Percentiles rank a stretch among this genome's conserved stretches.
Conservation (phyloP, 148 eudicot genomes). For the Euryodendron excelsum region DNA sequence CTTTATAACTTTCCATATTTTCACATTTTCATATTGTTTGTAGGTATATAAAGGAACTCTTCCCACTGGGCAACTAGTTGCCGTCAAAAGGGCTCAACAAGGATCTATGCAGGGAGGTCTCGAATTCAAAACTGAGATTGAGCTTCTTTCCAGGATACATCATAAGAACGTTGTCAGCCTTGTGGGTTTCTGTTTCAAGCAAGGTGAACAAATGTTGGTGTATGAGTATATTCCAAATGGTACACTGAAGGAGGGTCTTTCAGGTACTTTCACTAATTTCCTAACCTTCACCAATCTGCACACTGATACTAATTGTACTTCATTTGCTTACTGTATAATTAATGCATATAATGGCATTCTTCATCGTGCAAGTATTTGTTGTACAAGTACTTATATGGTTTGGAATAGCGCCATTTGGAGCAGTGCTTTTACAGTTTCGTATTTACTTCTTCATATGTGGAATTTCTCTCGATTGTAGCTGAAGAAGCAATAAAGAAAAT, state of each 20-base stretch:
- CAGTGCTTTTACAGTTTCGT: no score
- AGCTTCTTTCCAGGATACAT: constrained; percentile 90
- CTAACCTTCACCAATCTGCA: not conserved
- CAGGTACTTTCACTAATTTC: constrained; percentile 39
- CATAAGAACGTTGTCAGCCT: constrained; percentile 87
- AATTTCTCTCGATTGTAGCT: not conserved
- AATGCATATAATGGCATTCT: not conserved
- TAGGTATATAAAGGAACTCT: constrained; percentile 80
- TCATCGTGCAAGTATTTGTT: not conserved
- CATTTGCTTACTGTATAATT: not conserved
- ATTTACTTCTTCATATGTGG: no score
- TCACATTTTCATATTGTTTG: not conserved
- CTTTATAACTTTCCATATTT: not conserved
- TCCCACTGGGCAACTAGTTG: constrained; percentile 54
- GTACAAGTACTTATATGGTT: no score
- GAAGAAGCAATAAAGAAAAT: not conserved
- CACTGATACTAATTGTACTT: not conserved
- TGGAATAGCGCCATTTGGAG: no score
- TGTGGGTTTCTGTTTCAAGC: constrained; percentile 77
- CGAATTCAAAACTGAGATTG: constrained; percentile 88
- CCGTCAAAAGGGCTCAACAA: constrained; percentile 71
- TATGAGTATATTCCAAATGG: constrained; percentile 86
- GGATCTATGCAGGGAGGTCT: constrained; percentile 78
- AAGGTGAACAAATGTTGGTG: constrained; percentile 77
- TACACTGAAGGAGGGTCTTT: constrained; percentile 64